Evolutionary conservation across 305 asterid species (phyloP), one percentile per base, ranked within the genome.

Genomic region (Coffea humblotiana): DNA sequence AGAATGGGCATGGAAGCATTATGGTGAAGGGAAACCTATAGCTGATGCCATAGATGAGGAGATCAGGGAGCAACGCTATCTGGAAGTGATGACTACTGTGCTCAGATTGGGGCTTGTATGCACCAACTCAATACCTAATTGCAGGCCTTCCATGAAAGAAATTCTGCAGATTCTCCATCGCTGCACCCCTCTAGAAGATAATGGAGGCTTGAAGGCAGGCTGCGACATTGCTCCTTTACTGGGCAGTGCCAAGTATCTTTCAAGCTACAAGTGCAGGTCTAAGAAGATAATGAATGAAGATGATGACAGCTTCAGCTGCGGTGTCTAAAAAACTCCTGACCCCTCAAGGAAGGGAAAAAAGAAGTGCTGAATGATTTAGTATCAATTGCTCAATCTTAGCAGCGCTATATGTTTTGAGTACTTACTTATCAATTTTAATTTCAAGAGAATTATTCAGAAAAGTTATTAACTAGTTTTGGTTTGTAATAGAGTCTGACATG

Each of bases 1-100:
- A 12, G 97, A 95, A 81, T 95, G 99, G 98, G 97, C 97, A 4
- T 95, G 98, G 98, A 89, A 76, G 88, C 89, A 85, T 47, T 90
- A 87, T 2, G 88, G 88, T 64, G 92, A 90, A 77, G 97, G 89
- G 58, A 87, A 83, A 18, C 78, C 83, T 0, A 47, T 79, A 23
- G n/a, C 5, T 3, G 91, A 86, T 16, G 86, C 70, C 2, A n/a
- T 94, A 21, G 97, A 94, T 49, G 83, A 74, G 27, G 95, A 85
- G 72, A 90, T 95, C 35, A 90, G 81, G 83, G 90, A 87, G 73
- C 83, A 88, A 49, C 74, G 83, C 12, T 83, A 84, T 70, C 76
- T 89, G 82, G 97, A 92, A 65, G 96, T 89, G 49, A 87, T 91
- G 89, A 67, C 68, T 13, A 81, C 80, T 7, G 90, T 92, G 18